Conservation (phyloP, 2,329 filamentous ascomycete genomes). For the Neofusicoccum sp. region DNA sequence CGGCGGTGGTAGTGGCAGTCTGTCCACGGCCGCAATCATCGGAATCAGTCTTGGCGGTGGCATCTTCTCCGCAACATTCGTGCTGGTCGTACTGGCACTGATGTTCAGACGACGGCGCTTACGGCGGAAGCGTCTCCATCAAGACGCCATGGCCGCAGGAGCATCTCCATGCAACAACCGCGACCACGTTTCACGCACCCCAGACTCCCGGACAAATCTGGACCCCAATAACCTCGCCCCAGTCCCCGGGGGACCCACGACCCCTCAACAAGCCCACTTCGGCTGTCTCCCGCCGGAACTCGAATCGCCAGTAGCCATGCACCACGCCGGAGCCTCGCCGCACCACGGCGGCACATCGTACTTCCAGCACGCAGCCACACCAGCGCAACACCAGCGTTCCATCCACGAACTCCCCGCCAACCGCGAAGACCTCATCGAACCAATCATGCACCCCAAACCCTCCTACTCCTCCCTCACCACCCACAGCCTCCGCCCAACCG, state of each 20-base stretch:
- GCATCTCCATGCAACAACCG: neutral
- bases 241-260: neutral
- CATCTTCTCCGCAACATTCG: neutral
- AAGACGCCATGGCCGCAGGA: neutral
- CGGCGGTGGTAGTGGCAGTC: neutral
- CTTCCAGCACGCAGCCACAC: neutral
- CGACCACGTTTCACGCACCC: neutral
- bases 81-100: neutral
- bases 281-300: neutral
- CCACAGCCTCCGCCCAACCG: neutral
- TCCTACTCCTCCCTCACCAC: neutral
- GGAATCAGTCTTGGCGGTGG: conserved; percentile 10
- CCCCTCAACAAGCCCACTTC: neutral
- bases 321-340: neutral
- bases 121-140: neutral
- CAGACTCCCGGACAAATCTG: neutral
- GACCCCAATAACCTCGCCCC: neutral
- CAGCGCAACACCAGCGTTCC: neutral
- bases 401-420: conserved; percentile 11
- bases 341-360: neutral
- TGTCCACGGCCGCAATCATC: conserved; percentile 5
- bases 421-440: neutral
- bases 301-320: neutral
- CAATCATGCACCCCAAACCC: neutral
- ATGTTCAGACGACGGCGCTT: conserved; percentile 5